phyloP scores from a whole-genome alignment of 495 filamentous ascomycete genomes.

The Beverwykella pulmonaria region DNA sequence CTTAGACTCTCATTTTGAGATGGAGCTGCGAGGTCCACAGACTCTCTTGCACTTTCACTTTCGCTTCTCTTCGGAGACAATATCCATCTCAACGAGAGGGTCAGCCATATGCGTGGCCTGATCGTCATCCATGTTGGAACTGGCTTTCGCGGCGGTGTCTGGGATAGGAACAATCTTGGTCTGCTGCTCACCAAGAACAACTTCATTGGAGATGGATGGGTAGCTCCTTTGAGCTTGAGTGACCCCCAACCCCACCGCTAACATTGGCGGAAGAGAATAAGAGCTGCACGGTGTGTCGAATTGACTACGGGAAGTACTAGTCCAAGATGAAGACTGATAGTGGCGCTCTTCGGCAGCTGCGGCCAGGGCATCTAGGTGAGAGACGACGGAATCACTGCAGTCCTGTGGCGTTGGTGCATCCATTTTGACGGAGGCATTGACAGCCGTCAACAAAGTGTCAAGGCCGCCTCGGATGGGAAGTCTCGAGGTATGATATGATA shows the following conservation, averaged over 20 bases:
- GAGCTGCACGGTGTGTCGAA: background rate
- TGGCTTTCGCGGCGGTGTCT: background rate
- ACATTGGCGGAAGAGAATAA: background rate
- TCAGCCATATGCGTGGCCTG: background rate
- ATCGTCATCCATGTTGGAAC: background rate
- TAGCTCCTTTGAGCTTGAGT: background rate
- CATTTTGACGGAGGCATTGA: constrained; percentile 2
- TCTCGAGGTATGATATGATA: constrained; percentile 1
- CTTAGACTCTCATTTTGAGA: constrained; percentile 2
- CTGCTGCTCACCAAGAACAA: too few species aligned
- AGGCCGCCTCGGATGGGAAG: background rate
- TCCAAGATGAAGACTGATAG: too few species aligned
- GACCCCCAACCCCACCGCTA: background rate
- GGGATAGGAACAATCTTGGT: background rate
- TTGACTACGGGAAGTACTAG: too few species aligned
- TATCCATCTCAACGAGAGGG: background rate
- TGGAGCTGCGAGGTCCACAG: background rate
- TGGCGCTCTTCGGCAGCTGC: background rate
- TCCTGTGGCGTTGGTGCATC: constrained; percentile 15
- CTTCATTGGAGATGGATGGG: too few species aligned
- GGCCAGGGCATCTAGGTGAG: constrained; percentile 14
- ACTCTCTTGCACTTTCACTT: background rate
- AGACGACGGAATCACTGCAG: constrained; percentile 16
- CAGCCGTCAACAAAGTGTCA: constrained; percentile 13
- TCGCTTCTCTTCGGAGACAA: background rate